These are phyloP conservation scores for Sextonia rubra DNA, from an alignment of 164 flowering plant genomes.

Conservation along the genomic window DNA sequence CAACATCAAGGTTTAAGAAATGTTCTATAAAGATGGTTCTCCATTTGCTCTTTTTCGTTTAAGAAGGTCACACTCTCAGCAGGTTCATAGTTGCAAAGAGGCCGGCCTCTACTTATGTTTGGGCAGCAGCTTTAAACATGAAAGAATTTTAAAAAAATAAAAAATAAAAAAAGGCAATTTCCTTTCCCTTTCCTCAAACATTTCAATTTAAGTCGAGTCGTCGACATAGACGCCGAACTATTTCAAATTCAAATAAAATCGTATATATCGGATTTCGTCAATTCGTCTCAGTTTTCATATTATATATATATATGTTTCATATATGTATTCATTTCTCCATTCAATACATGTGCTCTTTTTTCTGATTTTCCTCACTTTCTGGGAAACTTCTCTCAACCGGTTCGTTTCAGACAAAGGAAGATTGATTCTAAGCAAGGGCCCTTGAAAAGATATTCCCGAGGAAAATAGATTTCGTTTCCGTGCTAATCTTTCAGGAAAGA, in stretches of 20 bases:
- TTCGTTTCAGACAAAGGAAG: too few relatives aligned
- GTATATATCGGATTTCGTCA: slow-evolving; percentile 5
- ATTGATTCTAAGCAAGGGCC: not conserved
- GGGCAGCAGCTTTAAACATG: slow-evolving; percentile 28
- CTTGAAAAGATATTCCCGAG: not conserved
- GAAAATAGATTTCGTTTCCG: too few relatives aligned
- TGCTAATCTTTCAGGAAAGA: not conserved
- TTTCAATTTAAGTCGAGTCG: slow-evolving; percentile 25
- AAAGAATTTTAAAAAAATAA: not conserved
- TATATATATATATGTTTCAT: too few relatives aligned
- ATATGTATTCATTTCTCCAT: not conserved
- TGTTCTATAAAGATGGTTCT: too few relatives aligned
- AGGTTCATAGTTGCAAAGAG: not conserved
- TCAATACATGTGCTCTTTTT: too few relatives aligned
- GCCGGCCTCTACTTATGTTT: slow-evolving; percentile 17
- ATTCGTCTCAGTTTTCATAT: too few relatives aligned
- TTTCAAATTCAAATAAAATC: not conserved
- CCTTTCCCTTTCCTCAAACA: slow-evolving; percentile 18
- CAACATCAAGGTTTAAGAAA: too few relatives aligned
- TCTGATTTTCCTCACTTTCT: not conserved
- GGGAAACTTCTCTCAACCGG: not conserved
- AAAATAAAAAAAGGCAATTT: slow-evolving; percentile 3
- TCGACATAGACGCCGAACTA: not conserved
- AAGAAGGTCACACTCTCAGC: not conserved
- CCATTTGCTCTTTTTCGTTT: not conserved